Evolutionary conservation across 225 moss, liverwort and hornwort genomes (phyloP), one percentile per base, ranked within the genome.

Genomic region (Physcomitrium patens): DNA sequence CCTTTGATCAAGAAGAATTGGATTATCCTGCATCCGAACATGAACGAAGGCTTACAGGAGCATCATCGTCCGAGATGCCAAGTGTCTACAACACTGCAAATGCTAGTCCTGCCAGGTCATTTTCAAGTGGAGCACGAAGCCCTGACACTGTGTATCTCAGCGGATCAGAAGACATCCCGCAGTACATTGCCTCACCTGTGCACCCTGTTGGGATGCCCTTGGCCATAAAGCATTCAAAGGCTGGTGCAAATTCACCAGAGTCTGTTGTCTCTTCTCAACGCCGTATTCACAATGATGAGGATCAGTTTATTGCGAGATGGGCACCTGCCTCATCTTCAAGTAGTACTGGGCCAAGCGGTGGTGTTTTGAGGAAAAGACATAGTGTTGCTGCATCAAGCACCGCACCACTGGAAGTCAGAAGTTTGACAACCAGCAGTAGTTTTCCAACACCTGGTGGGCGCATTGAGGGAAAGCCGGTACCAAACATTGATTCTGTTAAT

Each of bases 11-110:
- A 79, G n/a, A 49, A 49, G 87, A 82, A 59, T 23, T 69, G 63
- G 81, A 79, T 62, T 79, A 70, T n/a, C 78, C 71, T 47, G 61
- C 31, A 23, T 72, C 72, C 10, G 71, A 84, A 44, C 82, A 81
- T 60, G 84, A 67, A 55, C 74, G 84, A 49, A 77, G 67, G 48
- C 76, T 84, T 50, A 19, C 65, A 26, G 74, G 67, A 53, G 70
- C 10, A 12, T 76, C 83, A 8, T 68, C 72, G 31, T 73, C 75
- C 24, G 79, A 76, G 45, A 41, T 79, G 74, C 77, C 77, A 54
- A 87, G 87, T 46, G 82, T 67, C 10, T 87, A 87, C 79, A 79
- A 84, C 24, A 87, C 87, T 55, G 87, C 87, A 46, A 77, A 81
- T 59, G 77, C 68, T 53, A 87, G 84, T 28, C 87, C 87, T 62